Percentiles rank a stretch among this genome's conserved stretches.
Conservation (phyloP, 2,329 filamentous ascomycete genomes). For the Fusarium bactridioides region DNA sequence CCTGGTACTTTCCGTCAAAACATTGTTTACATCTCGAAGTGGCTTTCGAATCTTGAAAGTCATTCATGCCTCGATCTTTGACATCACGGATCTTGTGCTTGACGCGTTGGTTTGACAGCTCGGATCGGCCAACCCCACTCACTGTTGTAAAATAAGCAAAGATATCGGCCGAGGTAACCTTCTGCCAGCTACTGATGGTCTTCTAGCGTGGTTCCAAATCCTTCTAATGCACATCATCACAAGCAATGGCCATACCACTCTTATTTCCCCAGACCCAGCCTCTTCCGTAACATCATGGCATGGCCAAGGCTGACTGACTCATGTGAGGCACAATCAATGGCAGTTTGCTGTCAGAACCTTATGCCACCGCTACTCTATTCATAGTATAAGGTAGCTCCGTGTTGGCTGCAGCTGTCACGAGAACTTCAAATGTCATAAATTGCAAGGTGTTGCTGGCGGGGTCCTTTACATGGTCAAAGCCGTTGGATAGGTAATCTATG, state of each 20-base stretch:
- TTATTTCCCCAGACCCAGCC: conserved; percentile 22
- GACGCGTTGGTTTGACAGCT: background rate
- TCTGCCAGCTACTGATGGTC: background rate
- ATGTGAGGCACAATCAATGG: background rate
- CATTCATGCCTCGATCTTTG: background rate
- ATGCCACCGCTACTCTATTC: background rate
- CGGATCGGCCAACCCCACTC: background rate
- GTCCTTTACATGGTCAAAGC: background rate
- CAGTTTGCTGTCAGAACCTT: background rate
- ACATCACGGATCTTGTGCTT: background rate
- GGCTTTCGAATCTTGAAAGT: background rate
- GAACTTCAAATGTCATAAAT: conserved; percentile 15
- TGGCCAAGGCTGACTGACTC: background rate
- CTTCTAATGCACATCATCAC: conserved; percentile 30
- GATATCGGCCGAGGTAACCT: background rate
- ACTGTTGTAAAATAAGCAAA: background rate
- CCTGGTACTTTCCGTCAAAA: background rate
- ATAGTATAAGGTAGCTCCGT: background rate
- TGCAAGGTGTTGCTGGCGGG: background rate
- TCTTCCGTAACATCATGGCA: conserved; percentile 1
- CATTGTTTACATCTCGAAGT: background rate
- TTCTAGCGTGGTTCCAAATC: conserved; percentile 23
- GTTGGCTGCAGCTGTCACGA: conserved; percentile 2
- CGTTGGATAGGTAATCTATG: background rate
- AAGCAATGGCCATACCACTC: conserved; percentile 10